Conservation (phyloP, 1,139 yeast species). For the Taphrina sp. region DNA sequence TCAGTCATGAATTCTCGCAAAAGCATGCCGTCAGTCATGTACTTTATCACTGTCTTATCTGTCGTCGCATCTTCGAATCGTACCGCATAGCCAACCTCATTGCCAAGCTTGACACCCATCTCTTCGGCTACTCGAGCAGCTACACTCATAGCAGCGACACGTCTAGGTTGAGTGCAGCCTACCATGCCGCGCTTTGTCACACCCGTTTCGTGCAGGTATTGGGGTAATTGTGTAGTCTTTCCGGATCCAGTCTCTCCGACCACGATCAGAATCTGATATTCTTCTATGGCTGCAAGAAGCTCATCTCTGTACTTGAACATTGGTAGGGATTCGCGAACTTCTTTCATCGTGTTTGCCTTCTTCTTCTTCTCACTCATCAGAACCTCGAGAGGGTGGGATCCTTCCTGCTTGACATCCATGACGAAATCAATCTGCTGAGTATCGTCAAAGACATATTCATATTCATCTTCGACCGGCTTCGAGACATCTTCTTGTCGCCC, state of each 20-base stretch:
- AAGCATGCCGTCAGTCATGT: constrained; percentile 93
- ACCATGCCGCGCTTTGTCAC: constrained; percentile 58
- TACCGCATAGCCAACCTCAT: constrained; percentile 80
- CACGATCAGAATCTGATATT: constrained; percentile 74
- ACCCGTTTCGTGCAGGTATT: constrained; percentile 79
- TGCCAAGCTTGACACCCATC: constrained; percentile 67
- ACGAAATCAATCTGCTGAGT: constrained; percentile 69
- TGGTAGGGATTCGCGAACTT: constrained; percentile 67
- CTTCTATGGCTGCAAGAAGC: constrained; percentile 60
- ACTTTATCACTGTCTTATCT: constrained; percentile 67
- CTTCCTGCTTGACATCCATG: constrained; percentile 43
- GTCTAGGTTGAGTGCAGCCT: constrained; percentile 93
- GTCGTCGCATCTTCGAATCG: constrained; percentile 78
- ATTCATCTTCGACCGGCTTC: constrained; percentile 49
- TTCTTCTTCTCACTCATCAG: constrained; percentile 47
- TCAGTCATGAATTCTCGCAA: constrained; percentile 79
- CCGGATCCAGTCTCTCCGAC: constrained; percentile 99
- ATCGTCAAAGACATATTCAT: constrained; percentile 82
- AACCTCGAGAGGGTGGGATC: constrained; percentile 24
- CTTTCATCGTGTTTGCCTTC: constrained; percentile 49
- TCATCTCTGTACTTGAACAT: constrained; percentile 64
- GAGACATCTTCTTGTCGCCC: constrained; percentile 32
- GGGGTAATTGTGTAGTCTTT: constrained; percentile 93
- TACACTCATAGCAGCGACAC: constrained; percentile 94
- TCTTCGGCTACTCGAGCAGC: constrained; percentile 91